Evolutionary conservation across 805 yeast genomes (phyloP), one percentile per base, ranked within the genome.

Genomic region (Saccharomycopsis schoenii): DNA sequence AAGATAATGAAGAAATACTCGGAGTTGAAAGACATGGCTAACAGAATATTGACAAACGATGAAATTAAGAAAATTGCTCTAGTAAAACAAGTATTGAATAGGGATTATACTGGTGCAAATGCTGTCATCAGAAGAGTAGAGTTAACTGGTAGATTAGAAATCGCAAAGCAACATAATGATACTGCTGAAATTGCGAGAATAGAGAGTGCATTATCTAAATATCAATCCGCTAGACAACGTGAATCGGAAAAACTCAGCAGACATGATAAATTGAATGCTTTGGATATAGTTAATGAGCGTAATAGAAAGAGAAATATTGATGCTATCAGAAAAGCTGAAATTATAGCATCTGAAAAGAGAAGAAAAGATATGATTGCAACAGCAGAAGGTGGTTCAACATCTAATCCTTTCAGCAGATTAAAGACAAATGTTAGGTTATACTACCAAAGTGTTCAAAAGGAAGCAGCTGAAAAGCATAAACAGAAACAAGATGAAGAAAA

Each of bases 371-470:
- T 63, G 62, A 69, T 67, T 59, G 62, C 64, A 34, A 55, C 65
- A 57, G 67, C 65, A 50, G 62, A 60, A 73, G 66, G 70, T 66
- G 65, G 78, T 60, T 76, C 67, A 52, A 73, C 74, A 61, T 77
- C 82, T 59, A 82, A 94, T 74, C 98, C 99, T 24, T 94, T 94
- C 73, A 83, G 88, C 66, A 84, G 98, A 71, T 80, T 94, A 69
- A 86, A 89, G 71, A 93, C 98, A 1, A 87, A 84, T 64, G 89
- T 97, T 0, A 83, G 89, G 68, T 83, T 89, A 63, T 93, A 89
- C 73, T 90, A 91, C 58, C 76, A 78, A 56, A 80, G 72, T 61
- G 74, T 78, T 56, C 83, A 79, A 64, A 78, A 78, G 64, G 80
- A 78, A 63, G 86, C 80, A 65, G 83, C 84, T 66, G 84, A 80